Base-by-base conservation (phyloP, 805 yeast genomes). In the Huiozyma sinensis region DNA sequence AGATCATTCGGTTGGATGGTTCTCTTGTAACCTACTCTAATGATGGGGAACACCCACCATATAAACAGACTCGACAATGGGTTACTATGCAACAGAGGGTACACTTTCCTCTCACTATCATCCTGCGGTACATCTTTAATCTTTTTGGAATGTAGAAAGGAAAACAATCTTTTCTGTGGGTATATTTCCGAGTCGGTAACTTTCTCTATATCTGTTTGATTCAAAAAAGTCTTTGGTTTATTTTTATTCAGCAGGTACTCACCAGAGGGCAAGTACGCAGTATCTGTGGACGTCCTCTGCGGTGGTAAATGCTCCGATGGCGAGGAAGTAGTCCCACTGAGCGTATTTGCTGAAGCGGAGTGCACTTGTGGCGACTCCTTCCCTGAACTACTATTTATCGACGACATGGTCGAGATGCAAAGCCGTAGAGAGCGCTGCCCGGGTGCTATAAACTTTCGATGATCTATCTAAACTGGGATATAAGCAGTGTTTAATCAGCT, bases 21-120 rank as follows among this genome's bases (percentile, higher is more conserved):
- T 55, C 92, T 69, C 58, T 77, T 80, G 60, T 83, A 83, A 6
- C 94, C 92, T 6, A 74, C 73, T 11, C 61, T 64, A 68, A 84
- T 62, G 36, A 83, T 52, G 0, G 88, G 88, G 28, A 63, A 53
- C 39, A 83, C 61, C 89, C 90, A 84, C 76, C 80, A 71, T 57
- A 82, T 77, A 52, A 78, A 73, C 0, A 69, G 50, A 47, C 72
- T 61, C 9, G 66, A 69, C 1, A 77, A n/a, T 1, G 57, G 42
- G 48, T 71, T 75, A 1, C 69, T 50, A 31, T 53, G 61, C 10
- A 61, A 63, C 65, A 77, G 67, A 1, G 81, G 82, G 49, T 68
- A 78, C 1, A 59, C 53, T 24, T 53, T 58, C 45, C 84, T 63
- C 47, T 79, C 83, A 8, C 72, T 76, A 6, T 67, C 70, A 6